These are phyloP conservation scores for Pseudogymnoascus sp. DNA, from an alignment of 2,329 filamentous ascomycete genomes.

Conservation along the genomic window DNA sequence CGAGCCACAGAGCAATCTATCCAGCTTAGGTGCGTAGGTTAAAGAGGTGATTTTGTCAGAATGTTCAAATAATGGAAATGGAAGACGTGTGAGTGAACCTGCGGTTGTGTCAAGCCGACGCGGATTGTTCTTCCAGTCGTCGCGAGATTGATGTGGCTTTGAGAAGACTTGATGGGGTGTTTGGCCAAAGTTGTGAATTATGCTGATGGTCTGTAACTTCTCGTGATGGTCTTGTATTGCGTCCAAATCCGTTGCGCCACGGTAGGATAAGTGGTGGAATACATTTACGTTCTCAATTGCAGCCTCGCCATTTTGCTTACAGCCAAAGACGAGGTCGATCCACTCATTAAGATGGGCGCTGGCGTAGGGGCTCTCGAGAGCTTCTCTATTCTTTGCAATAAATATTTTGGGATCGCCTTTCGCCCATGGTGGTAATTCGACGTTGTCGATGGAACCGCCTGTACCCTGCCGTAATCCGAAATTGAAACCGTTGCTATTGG, in stretches of 20 bases:
- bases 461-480: conserved; percentile 82
- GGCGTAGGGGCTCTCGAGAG: conserved; percentile 86
- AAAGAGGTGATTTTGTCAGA: conserved; percentile 75
- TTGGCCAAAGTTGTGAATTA: conserved; percentile 98
- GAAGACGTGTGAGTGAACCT: conserved; percentile 66
- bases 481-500: conserved; percentile 90
- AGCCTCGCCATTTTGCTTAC: conserved; percentile 86
- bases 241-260: conserved; percentile 86
- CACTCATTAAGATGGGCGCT: conserved; percentile 83
- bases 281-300: conserved; percentile 89
- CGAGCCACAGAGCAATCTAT: conserved; percentile 74
- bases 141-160: conserved; percentile 68
- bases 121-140: conserved; percentile 55
- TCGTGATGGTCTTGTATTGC: conserved; percentile 83
- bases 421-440: conserved; percentile 89
- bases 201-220: conserved; percentile 79
- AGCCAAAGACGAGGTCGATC: conserved; percentile 94
- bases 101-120: conserved; percentile 70
- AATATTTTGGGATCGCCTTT: conserved; percentile 95
- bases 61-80: conserved; percentile 63
- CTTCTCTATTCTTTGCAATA: conserved; percentile 90
- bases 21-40: conserved; percentile 68
- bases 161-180: conserved; percentile 92
- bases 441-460: conserved; percentile 71
- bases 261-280: conserved; percentile 92